phyloP scores from a whole-genome alignment of 2,329 filamentous ascomycete species.

The Talaromyces sp. region DNA sequence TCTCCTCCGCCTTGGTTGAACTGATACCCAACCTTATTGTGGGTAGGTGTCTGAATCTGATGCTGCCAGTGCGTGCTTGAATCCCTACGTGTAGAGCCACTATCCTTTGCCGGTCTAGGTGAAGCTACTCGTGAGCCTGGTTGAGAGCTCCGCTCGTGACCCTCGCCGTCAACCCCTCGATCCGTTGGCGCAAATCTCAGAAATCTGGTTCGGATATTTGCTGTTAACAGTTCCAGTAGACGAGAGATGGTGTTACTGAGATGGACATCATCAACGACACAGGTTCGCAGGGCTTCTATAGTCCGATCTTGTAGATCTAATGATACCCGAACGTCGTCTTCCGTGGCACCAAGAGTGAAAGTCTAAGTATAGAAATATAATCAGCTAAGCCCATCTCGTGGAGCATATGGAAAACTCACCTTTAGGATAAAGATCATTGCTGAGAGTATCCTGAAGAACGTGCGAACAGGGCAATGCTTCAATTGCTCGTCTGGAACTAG shows the following conservation, averaged over 20 bases:
- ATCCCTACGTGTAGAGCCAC: slow-evolving; percentile 14
- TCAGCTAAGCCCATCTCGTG: slow-evolving; percentile 14
- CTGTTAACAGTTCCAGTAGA: slow-evolving; percentile 54
- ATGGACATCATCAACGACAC: slow-evolving; percentile 62
- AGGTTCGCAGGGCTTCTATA: slow-evolving; percentile 54
- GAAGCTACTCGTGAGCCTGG: slow-evolving; percentile 34
- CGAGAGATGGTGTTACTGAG: slow-evolving; percentile 59
- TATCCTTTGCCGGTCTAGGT: slow-evolving; percentile 29
- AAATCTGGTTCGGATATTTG: slow-evolving; percentile 54
- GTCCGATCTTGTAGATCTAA: slow-evolving; percentile 55
- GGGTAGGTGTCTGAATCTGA: slow-evolving; percentile 1
- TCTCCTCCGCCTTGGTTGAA: slow-evolving; percentile 7
- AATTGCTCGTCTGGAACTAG: slow-evolving; percentile 55
- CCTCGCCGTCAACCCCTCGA: slow-evolving; percentile 38
- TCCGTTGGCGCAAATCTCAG: slow-evolving; percentile 52
- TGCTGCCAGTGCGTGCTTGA: slow-evolving; percentile 17
- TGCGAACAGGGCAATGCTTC: slow-evolving; percentile 58
- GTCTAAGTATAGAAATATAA: slow-evolving; percentile 35
- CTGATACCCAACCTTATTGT: slow-evolving; percentile 10
- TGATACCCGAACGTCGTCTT: slow-evolving; percentile 56
- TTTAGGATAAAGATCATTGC: slow-evolving; percentile 63
- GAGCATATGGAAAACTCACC: slow-evolving; percentile 29
- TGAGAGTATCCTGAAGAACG: slow-evolving; percentile 60
- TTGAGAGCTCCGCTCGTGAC: slow-evolving; percentile 33
- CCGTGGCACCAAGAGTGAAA: slow-evolving; percentile 58